A percentile compares a stretch with the other conserved stretches of the same genome.
phyloP scores from a whole-genome alignment of 495 filamentous ascomycete species.

The Tuber indicum region DNA sequence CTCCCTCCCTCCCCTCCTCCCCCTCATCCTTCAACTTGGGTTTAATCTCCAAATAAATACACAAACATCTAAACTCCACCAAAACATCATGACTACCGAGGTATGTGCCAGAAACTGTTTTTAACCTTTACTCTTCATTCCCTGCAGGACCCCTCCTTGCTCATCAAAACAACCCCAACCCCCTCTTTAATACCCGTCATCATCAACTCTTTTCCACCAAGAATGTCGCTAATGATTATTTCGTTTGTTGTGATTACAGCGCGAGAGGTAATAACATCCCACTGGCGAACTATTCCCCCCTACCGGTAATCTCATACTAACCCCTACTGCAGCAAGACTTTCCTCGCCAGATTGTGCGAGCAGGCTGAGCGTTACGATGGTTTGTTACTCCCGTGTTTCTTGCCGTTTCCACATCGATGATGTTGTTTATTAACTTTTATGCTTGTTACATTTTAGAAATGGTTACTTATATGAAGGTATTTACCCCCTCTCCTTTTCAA shows the following conservation, averaged over 20 bases:
- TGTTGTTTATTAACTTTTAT: slow-evolving; percentile 39
- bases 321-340: slow-evolving; percentile 78
- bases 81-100: slow-evolving; percentile 58
- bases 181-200: slow-evolving; percentile 43
- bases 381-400: slow-evolving; percentile 46
- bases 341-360: slow-evolving; percentile 99
- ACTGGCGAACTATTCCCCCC: background rate
- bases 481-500: slow-evolving; percentile 30
- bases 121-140: slow-evolving; percentile 41
- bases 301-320: slow-evolving; percentile 28
- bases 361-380: slow-evolving; percentile 99
- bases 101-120: slow-evolving; percentile 47
- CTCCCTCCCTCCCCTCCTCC: slow-evolving; percentile 12
- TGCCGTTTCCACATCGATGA: slow-evolving; percentile 10
- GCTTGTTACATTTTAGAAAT: slow-evolving; percentile 59
- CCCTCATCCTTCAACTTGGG: slow-evolving; percentile 32
- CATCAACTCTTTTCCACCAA: slow-evolving; percentile 17
- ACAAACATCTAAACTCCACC: slow-evolving; percentile 30
- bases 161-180: slow-evolving; percentile 29
- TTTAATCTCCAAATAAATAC: slow-evolving; percentile 21
- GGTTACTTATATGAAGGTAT: slow-evolving; percentile 99
- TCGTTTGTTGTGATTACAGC: slow-evolving; percentile 47
- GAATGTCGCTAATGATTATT: slow-evolving; percentile 46
- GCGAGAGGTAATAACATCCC: slow-evolving; percentile 65
- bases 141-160: slow-evolving; percentile 42